phyloP scores from a whole-genome alignment of 1,284 basidiomycete genomes.

The Puccinia coronata region DNA sequence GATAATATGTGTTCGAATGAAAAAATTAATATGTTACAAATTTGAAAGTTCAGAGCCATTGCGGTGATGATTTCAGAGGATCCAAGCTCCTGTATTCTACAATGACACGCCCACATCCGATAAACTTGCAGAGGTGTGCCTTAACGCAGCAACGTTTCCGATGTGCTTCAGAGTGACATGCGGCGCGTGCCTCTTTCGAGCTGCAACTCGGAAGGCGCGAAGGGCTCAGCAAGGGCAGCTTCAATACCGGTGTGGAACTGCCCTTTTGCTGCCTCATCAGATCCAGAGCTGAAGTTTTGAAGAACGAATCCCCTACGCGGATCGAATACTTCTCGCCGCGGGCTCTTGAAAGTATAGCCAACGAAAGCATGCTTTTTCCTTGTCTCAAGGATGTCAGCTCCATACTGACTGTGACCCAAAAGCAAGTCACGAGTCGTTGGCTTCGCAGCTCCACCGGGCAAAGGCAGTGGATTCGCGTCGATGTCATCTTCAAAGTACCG shows the following conservation, averaged over 20 bases:
- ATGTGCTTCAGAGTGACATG: slow-evolving; percentile 26
- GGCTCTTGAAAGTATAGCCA: slow-evolving; percentile 70
- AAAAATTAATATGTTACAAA: no score
- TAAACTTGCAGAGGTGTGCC: no score
- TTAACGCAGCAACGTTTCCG: no score
- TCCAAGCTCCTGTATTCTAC: no score
- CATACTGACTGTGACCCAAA: slow-evolving; percentile 78
- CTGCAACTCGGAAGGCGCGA: neutral
- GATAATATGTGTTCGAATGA: no score
- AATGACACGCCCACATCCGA: no score
- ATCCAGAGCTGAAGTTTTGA: neutral
- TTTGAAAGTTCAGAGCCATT: no score
- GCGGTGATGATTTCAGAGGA: no score
- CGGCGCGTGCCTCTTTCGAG: neutral
- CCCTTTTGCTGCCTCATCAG: neutral
- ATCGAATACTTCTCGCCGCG: slow-evolving; percentile 40
- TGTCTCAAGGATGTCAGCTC: slow-evolving; percentile 79
- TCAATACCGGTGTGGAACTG: neutral
- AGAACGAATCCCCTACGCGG: slow-evolving; percentile 41
- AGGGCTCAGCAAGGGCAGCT: no score
- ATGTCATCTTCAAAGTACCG: slow-evolving; percentile 72
- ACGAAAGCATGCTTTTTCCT: slow-evolving; percentile 87
- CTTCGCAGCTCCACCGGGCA: slow-evolving; percentile 79
- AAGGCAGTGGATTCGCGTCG: slow-evolving; percentile 80
- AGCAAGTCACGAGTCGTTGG: slow-evolving; percentile 85